A percentile compares a stretch with the other conserved stretches of the same genome.
phyloP scores from a whole-genome alignment of 305 asterid species.

The Withania somnifera region DNA sequence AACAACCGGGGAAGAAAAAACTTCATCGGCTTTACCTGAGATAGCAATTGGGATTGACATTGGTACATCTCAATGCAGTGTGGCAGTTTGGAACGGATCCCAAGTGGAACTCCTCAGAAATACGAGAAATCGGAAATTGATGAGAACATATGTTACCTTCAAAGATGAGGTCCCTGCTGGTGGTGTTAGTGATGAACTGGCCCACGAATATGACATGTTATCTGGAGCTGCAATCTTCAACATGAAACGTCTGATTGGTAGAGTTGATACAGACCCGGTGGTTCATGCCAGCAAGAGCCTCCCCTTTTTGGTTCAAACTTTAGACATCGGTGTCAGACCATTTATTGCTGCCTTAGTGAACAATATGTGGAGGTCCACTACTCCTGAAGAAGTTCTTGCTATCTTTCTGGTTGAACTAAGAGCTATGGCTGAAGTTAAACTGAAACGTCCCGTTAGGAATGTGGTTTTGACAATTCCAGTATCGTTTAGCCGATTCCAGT shows the following conservation, averaged over 20 bases:
- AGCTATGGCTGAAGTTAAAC: slow-evolving; percentile 55
- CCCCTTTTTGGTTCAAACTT: slow-evolving; percentile 72
- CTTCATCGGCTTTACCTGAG: slow-evolving; percentile 39
- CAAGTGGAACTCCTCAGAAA: slow-evolving; percentile 59
- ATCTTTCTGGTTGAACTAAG: slow-evolving; percentile 61
- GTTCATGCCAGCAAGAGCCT: slow-evolving; percentile 68
- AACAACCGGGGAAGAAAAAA: slow-evolving; percentile 61
- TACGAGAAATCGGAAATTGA: slow-evolving; percentile 51
- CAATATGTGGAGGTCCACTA: slow-evolving; percentile 76
- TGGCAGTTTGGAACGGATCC: slow-evolving; percentile 75
- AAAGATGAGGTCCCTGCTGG: slow-evolving; percentile 63
- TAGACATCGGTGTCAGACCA: slow-evolving; percentile 69
- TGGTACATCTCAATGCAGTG: slow-evolving; percentile 80
- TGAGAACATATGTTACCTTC: slow-evolving; percentile 66
- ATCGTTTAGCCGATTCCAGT: slow-evolving; percentile 70
- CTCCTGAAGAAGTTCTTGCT: slow-evolving; percentile 88
- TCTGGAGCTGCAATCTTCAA: slow-evolving; percentile 75
- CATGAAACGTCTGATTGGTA: slow-evolving; percentile 66
- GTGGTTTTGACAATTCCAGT: slow-evolving; percentile 69
- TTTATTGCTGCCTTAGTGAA: slow-evolving; percentile 72
- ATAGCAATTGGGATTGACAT: slow-evolving; percentile 76
- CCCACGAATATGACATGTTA: slow-evolving; percentile 63
- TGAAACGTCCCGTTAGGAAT: slow-evolving; percentile 44
- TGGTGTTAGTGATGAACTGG: slow-evolving; percentile 58
- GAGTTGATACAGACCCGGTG: slow-evolving; percentile 77